Evolutionary conservation across 2,329 filamentous ascomycete species (phyloP).

Genomic region (Sordariomycetes sp.): DNA sequence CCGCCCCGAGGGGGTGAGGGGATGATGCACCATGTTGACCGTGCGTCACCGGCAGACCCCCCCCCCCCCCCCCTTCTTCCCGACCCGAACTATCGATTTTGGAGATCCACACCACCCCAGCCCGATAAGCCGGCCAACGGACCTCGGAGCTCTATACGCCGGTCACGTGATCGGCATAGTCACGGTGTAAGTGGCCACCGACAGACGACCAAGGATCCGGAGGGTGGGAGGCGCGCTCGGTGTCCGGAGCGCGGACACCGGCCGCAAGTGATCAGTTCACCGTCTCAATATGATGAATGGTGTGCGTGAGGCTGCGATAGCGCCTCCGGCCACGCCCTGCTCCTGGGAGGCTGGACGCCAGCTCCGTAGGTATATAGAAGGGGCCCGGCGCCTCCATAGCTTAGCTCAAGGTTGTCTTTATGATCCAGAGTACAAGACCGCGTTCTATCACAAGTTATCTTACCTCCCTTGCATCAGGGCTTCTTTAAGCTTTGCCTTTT

Average conservation of each 20-base stretch:
- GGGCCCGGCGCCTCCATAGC: not conserved
- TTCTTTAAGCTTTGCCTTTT: not conserved
- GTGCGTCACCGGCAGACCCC: not conserved
- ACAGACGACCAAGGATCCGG: not conserved
- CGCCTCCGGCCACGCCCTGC: conserved; percentile 1
- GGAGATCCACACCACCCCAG: not conserved
- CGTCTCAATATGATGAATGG: not conserved
- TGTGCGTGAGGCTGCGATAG: not conserved
- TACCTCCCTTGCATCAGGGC: not conserved
- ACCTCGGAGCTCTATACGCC: not conserved
- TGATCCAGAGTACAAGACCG: not conserved
- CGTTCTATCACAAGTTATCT: not conserved
- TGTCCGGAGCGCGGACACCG: not conserved
- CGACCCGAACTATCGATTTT: not conserved
- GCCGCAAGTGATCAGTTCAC: not conserved
- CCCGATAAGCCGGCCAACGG: conserved; percentile 8
- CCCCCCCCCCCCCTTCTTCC: no score
- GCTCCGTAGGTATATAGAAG: conserved; percentile 9
- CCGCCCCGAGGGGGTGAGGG: not conserved
- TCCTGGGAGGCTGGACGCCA: not conserved
- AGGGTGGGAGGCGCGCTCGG: not conserved
- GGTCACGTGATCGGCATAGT: not conserved
- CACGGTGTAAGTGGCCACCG: not conserved
- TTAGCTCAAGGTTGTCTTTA: not conserved
- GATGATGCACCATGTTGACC: not conserved